Evolutionary conservation across 2,329 filamentous ascomycete species (phyloP), one percentile per base, ranked within the genome.

Genomic region (Ilyonectria robusta): DNA sequence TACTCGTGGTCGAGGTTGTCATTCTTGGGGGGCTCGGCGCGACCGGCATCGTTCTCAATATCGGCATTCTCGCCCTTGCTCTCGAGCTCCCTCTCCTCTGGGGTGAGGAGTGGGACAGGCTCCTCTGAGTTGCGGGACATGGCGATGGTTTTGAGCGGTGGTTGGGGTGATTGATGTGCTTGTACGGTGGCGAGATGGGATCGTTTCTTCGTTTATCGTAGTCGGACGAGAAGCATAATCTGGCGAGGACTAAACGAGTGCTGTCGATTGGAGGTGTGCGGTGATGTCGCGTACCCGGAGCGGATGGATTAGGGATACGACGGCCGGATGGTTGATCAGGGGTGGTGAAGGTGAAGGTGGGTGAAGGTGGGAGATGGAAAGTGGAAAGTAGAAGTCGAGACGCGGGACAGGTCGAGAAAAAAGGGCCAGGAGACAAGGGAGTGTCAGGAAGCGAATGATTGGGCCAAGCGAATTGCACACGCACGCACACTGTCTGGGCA

Each of bases 1-100:
- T 85, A 85, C 77, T 85, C 84, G 68, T 82, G 81, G 35, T 83
- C 81, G 63, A 83, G 73, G 68, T 82, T 82, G 23, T 79, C 72
- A 59, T 74, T 72, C 61, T 76, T 76, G 37, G 72, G 60, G n/a
- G 73, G 63, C 33, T 80, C 78, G 53, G 66, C 59, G 53, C 71
- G 73, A 37, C 72, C 76, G 31, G 75, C 72, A 31, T 76, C 74
- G 65, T 73, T 73, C 69, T 82, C 81, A 46, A 81, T 55, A 59
- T 82, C 81, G 37, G 74, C 50, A 21, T 53, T 64, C 29, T 71
- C 69, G 44, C 76, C 62, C 71, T 81, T 80, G 23, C 67, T 62
- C 54, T 79, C 78, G 26, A 62, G 71, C 29, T 79, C 74, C 66
- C 75, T 74, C 68, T 79, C 74, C 62, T 79, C 77, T n/a, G 75